phyloP scores from a whole-genome alignment of 768 basidiomycete species.

The Suillus weaverae region DNA sequence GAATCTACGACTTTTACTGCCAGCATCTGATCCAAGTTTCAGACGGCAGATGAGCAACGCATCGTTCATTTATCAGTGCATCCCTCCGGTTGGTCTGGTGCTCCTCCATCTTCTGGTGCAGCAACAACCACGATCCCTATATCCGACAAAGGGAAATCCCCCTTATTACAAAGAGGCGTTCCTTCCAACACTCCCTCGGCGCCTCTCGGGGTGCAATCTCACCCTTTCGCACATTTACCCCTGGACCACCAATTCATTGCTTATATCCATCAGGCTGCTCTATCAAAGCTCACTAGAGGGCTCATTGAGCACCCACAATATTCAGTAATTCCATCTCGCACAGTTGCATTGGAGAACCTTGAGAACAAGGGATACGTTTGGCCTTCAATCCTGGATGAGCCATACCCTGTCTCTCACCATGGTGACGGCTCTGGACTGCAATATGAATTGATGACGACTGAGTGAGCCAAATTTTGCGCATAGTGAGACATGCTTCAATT shows the following conservation, averaged over 20 bases:
- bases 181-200: slow-evolving; percentile 4
- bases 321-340: neutral
- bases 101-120: slow-evolving; percentile 42
- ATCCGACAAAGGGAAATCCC: slow-evolving; percentile 4
- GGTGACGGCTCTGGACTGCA: slow-evolving; percentile 27
- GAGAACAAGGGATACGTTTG: slow-evolving; percentile 39
- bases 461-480: slow-evolving; percentile 27
- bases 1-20: neutral
- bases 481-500: slow-evolving; percentile 2
- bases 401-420: slow-evolving; percentile 25
- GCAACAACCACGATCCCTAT: slow-evolving; percentile 13
- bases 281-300: slow-evolving; percentile 17
- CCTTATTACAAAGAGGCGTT: neutral
- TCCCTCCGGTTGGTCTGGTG: slow-evolving; percentile 68
- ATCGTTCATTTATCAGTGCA: slow-evolving; percentile 79
- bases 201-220: slow-evolving; percentile 3
- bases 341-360: slow-evolving; percentile 28
- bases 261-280: slow-evolving; percentile 27
- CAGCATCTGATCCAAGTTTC: slow-evolving; percentile 7
- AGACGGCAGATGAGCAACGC: slow-evolving; percentile 59
- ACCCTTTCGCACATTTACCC: slow-evolving; percentile 11
- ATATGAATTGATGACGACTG: slow-evolving; percentile 31
- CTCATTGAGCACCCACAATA: neutral
- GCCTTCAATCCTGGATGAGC: slow-evolving; percentile 44
- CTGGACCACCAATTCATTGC: slow-evolving; percentile 19